A percentile compares a stretch with the other conserved stretches of the same genome.
phyloP scores from a whole-genome alignment of 768 basidiomycete genomes.

The Megacollybia marginata region DNA sequence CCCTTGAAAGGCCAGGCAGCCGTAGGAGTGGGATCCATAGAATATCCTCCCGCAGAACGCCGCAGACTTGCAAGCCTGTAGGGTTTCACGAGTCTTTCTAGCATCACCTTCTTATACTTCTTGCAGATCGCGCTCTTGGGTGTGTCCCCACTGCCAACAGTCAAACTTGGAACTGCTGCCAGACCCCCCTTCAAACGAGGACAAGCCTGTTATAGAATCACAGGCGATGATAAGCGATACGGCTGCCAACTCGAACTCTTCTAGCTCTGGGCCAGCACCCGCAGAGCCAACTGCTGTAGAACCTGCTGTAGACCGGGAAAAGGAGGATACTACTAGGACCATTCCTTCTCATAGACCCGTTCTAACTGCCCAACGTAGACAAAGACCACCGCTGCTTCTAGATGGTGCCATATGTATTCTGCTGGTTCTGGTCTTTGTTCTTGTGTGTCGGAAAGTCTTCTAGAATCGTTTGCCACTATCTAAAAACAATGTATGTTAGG shows the following conservation, averaged over 20 bases:
- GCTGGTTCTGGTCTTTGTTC: constrained; percentile 57
- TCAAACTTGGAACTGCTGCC: constrained; percentile 66
- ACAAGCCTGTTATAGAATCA: neutral
- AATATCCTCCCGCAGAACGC: constrained; percentile 67
- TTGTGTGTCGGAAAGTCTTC: constrained; percentile 55
- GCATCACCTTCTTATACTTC: constrained; percentile 8
- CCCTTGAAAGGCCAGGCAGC: constrained; percentile 84
- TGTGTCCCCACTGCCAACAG: constrained; percentile 65
- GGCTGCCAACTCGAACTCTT: neutral
- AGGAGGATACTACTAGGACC: constrained; percentile 1
- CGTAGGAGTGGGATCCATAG: constrained; percentile 81
- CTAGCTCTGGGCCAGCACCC: constrained; percentile 7
- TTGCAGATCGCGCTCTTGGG: constrained; percentile 72
- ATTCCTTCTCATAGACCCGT: constrained; percentile 7
- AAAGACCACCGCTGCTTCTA: constrained; percentile 52
- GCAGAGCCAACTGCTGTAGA: constrained; percentile 42
- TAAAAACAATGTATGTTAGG: too few relatives aligned
- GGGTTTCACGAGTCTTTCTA: constrained; percentile 19
- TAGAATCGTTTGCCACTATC: constrained; percentile 10
- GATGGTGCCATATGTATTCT: constrained; percentile 72
- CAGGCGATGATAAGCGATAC: neutral
- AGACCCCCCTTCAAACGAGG: constrained; percentile 37
- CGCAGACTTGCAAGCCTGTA: constrained; percentile 73
- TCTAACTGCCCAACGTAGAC: constrained; percentile 2
- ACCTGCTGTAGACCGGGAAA: neutral